Base-by-base conservation (phyloP, 768 basidiomycete species). In the Pleurotus eryngii region DNA sequence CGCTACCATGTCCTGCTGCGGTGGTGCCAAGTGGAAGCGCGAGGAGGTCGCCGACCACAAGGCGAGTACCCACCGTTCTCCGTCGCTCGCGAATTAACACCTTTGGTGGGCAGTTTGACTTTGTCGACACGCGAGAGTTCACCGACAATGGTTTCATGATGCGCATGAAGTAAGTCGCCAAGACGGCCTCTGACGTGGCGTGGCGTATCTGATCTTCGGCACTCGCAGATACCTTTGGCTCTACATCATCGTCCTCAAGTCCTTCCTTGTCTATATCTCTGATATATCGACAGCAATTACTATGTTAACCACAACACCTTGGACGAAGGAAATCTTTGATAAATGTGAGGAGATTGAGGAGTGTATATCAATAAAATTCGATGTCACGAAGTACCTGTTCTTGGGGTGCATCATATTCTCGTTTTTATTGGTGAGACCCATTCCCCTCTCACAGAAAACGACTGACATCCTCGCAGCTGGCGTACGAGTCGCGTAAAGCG, bases 31-130 rank as follows among this genome's bases (percentile, higher is more conserved):
- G 63, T 97, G 95, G 97, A 98, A 98, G 79, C 83, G 95, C 68
- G 97, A 98, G 80, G 83, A 90, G 65, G 95, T 98, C 46, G 92
- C 91, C 55, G 97, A 98, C 76, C 97, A 98, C 76, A 99, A 98
- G 83, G 96, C 94, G 60, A 56, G 78, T 54, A 27, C 45, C 40
- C 15, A 26, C 43, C 37, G n/a, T 30, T 38, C 3, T 39, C 26
- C 45, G 47, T 53, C 51, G 50, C 47, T 38, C 14, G 35, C 57
- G 53, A 65, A 69, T 71, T 59, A 72, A 64, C n/a, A 46, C 48
- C 56, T 26, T 50, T 55, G 27, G 18, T 14, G 17, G 12, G 9
- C 56, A 98, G 97, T 98, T 98, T 66, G 96, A 98, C 79, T 98
- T 98, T 67, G 81, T 99, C 67, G 94, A 98, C 72, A 89, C 90